These are phyloP conservation scores for Leccinum broughii DNA, from an alignment of 768 basidiomycete species.

Conservation along the genomic window DNA sequence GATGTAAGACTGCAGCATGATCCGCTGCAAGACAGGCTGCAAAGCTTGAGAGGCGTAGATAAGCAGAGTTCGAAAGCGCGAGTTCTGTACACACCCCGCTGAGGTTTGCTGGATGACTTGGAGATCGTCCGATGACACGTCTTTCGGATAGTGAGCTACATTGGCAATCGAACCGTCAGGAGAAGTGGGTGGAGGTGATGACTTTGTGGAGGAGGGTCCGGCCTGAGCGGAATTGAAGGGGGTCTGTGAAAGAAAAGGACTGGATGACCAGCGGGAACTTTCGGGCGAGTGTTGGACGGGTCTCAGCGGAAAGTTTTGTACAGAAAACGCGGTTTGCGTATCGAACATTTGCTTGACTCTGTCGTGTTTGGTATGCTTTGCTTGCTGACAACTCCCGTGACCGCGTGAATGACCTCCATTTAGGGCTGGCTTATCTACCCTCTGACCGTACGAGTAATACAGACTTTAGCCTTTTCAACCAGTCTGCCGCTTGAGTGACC, in stretches of 20 bases:
- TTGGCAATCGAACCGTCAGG: constrained; percentile 29
- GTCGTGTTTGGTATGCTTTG: constrained; percentile 42
- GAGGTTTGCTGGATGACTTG: constrained; percentile 46
- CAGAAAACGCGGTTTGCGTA: constrained; percentile 29
- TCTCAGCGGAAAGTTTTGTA: constrained; percentile 30
- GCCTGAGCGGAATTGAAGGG: constrained; percentile 15
- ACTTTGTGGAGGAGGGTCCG: constrained; percentile 29
- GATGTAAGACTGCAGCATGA: constrained; percentile 58
- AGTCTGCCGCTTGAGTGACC: constrained; percentile 68
- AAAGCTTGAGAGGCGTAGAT: constrained; percentile 44
- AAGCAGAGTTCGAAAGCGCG: constrained; percentile 9
- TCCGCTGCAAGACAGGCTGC: constrained; percentile 58
- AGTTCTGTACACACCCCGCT: constrained; percentile 44
- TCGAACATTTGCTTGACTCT: constrained; percentile 36
- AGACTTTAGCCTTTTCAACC: constrained; percentile 59
- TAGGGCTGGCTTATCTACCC: constrained; percentile 31
- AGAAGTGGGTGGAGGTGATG: constrained; percentile 5
- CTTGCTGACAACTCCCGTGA: constrained; percentile 37
- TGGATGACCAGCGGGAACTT: constrained; percentile 4
- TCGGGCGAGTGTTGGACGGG: constrained; percentile 10
- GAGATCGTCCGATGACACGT: constrained; percentile 51
- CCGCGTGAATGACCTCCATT: constrained; percentile 36
- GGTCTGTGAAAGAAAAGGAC: constrained; percentile 2
- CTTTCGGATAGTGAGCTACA: constrained; percentile 31
- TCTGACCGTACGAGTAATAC: constrained; percentile 27